Evolutionary conservation across 306 rosid genomes (phyloP), one percentile per base, ranked within the genome.

Genomic region (Prinsepia uniflora): DNA sequence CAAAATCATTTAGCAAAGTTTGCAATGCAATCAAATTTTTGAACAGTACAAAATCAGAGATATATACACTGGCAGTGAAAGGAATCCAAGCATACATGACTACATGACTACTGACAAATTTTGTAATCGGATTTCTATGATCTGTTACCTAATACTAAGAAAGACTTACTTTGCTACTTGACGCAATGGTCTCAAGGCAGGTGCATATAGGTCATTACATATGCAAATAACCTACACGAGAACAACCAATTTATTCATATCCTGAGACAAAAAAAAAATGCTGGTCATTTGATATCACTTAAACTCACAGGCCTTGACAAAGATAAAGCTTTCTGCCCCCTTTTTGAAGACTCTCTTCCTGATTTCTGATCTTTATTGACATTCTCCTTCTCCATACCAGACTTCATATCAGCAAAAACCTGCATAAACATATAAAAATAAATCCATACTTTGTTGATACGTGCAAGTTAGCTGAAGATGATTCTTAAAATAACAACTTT

Each of bases 121-220:
- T 9, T 13, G 64, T 17, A 73, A 68, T 12, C 9, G 18, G 47
- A 41, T 54, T 74, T 63, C 6, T 56, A 49, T 10, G 63, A 64
- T 76, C 39, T 46, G 50, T 24, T 52, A 53, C 47, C 70, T 60
- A 69, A 83, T 48, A 53, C 71, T 76, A 48, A 64, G 70, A 64
- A 77, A 77, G 66, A 80, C 94, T 87, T 90, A 93, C 98, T 88
- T 88, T 74, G 97, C 97, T 46, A 90, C 83, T 72, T 83, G 90
- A 69, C 98, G 97, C 77, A 93, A 79, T 47, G 92, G 89, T 86
- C 98, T 90, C 82, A 93, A 86, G 65, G 91, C 91, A 59, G 98
- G 96, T 60, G 97, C 89, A 73, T 93, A 93, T 41, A 93, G 85
- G 78, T 93, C 98, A 85, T 93, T 93, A 72, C 98, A 93, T 78